Evolutionary conservation across 2,329 filamentous ascomycete genomes (phyloP).

Genomic region (Curvularia eragrostidis): DNA sequence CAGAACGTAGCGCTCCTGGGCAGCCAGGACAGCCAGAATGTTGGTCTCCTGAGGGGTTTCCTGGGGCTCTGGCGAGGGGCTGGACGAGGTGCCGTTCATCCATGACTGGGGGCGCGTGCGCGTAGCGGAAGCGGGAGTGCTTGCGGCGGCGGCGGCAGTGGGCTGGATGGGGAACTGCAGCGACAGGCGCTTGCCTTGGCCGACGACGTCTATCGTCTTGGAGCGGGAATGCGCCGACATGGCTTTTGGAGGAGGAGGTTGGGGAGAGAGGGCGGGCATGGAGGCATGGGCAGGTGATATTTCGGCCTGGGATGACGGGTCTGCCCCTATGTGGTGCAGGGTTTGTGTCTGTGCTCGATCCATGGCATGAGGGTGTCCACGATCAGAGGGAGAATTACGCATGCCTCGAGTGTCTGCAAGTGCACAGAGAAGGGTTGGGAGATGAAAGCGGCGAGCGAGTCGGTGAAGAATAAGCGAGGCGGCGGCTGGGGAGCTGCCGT

Average conservation of each 20-base stretch:
- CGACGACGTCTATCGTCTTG: conserved; percentile 43
- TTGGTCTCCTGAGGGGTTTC: conserved; percentile 41
- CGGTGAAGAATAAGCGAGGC: conserved; percentile 46
- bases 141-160: conserved; percentile 40
- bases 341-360: conserved; percentile 40
- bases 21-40: conserved; percentile 87
- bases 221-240: conserved; percentile 43
- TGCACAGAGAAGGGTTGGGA: conserved; percentile 32
- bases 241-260: conserved; percentile 22
- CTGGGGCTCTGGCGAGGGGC: conserved; percentile 34
- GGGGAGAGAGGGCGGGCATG: conserved; percentile 21
- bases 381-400: conserved; percentile 25
- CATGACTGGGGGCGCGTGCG: conserved; percentile 51
- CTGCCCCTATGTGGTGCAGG: conserved; percentile 36
- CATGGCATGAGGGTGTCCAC: conserved; percentile 36
- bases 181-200: conserved; percentile 55
- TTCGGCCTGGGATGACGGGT: conserved; percentile 23
- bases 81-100: conserved; percentile 42
- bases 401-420: conserved; percentile 32
- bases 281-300: conserved; percentile 17
- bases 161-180: conserved; percentile 58
- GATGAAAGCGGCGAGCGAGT: conserved; percentile 41
- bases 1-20: conserved; percentile 87
- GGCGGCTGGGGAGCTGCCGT: conserved; percentile 38
- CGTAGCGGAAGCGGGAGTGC: conserved; percentile 39